Conservation (phyloP, 176 grass and related monocot species). For the Chloris gayana region DNA sequence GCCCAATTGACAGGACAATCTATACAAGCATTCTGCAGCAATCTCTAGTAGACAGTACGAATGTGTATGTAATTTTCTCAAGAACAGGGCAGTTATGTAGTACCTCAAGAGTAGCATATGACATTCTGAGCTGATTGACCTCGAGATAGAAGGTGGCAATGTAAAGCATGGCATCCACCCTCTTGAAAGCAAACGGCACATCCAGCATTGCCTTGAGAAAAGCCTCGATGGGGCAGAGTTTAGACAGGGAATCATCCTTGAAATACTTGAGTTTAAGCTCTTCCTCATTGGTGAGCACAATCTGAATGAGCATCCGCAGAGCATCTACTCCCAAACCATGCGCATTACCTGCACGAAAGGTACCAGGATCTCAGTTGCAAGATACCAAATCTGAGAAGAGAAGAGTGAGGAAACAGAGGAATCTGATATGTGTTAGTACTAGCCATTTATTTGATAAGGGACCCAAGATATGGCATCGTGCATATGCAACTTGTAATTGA, state of each 20-base stretch:
- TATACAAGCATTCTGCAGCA: neutral
- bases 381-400: neutral
- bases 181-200: conserved; percentile 81
- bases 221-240: conserved; percentile 60
- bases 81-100: neutral
- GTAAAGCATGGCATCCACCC: conserved; percentile 88
- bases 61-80: neutral
- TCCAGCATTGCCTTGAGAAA: conserved; percentile 73
- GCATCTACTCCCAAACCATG: conserved; percentile 68
- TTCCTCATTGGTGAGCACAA: conserved; percentile 76
- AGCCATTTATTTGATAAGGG: too few species aligned
- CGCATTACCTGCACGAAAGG: conserved; percentile 48
- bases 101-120: conserved; percentile 85
- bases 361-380: neutral
- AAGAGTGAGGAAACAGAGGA: too few species aligned
- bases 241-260: conserved; percentile 58
- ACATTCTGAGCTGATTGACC: conserved; percentile 72
- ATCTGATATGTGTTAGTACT: too few species aligned
- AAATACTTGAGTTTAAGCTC: conserved; percentile 78
- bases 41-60: neutral
- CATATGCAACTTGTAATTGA: too few species aligned
- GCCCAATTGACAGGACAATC: neutral
- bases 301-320: conserved; percentile 61
- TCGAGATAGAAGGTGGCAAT: conserved; percentile 79
- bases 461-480: too few species aligned